Percentiles rank a stretch among this genome's conserved stretches.
phyloP scores from a whole-genome alignment of 805 yeast species.

The Metschnikowia bowlesiae region DNA sequence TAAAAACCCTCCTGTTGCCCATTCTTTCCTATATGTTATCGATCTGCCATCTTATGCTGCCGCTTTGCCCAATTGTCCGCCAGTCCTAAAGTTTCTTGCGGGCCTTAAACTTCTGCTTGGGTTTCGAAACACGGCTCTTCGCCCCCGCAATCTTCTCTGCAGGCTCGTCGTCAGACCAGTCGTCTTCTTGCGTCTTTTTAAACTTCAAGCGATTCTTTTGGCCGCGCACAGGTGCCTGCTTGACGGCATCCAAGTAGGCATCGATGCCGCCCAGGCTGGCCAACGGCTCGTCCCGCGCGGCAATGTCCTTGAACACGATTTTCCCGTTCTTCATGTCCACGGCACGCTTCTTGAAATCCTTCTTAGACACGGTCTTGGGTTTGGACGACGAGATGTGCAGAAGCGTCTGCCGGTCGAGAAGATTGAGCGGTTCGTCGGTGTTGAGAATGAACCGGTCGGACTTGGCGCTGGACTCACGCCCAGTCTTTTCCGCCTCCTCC shows the following conservation, averaged over 20 bases:
- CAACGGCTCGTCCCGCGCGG: constrained; percentile 39
- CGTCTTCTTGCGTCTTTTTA: constrained; percentile 57
- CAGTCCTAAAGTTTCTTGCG: constrained; percentile 49
- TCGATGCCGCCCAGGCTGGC: constrained; percentile 58
- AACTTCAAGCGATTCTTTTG: constrained; percentile 88
- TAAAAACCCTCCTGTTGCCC: no score
- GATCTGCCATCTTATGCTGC: no score
- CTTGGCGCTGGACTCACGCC: constrained; percentile 24
- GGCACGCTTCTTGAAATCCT: constrained; percentile 35
- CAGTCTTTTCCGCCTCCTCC: constrained; percentile 53
- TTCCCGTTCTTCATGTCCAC: constrained; percentile 56
- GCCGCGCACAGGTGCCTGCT: constrained; percentile 90
- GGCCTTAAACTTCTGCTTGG: constrained; percentile 51
- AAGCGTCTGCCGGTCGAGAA: constrained; percentile 77
- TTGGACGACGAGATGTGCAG: constrained; percentile 86
- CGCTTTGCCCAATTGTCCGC: no score
- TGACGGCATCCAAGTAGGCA: constrained; percentile 92
- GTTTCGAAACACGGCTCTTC: constrained; percentile 28
- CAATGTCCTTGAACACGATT: constrained; percentile 55
- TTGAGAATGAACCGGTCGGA: constrained; percentile 70
- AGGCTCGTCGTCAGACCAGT: constrained; percentile 42
- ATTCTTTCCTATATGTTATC: no score
- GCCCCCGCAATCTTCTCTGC: constrained; percentile 20
- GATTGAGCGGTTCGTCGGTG: constrained; percentile 76
- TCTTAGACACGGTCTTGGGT: constrained; percentile 58